A percentile compares a stretch with the other conserved stretches of the same genome.
These are phyloP conservation scores for Fusarium globosum DNA, from an alignment of 2,329 filamentous ascomycete species.

Conservation along the genomic window DNA sequence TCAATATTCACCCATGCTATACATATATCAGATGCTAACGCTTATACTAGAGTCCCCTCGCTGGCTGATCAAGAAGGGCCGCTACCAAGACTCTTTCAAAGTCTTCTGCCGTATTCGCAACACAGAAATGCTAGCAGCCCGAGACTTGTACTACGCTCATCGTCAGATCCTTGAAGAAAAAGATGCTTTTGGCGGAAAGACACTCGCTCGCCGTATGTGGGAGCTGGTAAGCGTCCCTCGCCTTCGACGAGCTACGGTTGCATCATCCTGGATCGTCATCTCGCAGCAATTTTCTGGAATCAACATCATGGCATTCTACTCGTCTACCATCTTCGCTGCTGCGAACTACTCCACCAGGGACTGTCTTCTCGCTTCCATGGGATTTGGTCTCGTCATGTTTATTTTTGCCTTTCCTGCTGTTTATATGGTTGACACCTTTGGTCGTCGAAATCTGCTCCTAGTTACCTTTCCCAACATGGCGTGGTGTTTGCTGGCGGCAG, in stretches of 20 bases:
- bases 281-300: slow-evolving; percentile 44
- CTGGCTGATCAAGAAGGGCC: slow-evolving; percentile 72
- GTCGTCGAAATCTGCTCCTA: slow-evolving; percentile 58
- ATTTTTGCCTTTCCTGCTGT: slow-evolving; percentile 65
- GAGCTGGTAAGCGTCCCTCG: slow-evolving; percentile 62
- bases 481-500: slow-evolving; percentile 44
- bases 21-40: fast-evolving
- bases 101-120: slow-evolving; percentile 68
- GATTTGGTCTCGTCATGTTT: slow-evolving; percentile 65
- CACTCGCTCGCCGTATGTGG: slow-evolving; percentile 52
- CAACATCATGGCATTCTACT: slow-evolving; percentile 60
- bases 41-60: slow-evolving; percentile 64
- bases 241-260: slow-evolving; percentile 56
- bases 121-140: slow-evolving; percentile 66
- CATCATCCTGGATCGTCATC: slow-evolving; percentile 47
- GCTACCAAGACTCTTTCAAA: slow-evolving; percentile 63
- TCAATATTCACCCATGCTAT: slow-evolving; percentile 49
- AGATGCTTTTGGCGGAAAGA: slow-evolving; percentile 48
- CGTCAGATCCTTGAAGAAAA: slow-evolving; percentile 51
- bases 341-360: slow-evolving; percentile 55
- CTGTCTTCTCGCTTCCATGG: slow-evolving; percentile 61
- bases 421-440: slow-evolving; percentile 64
- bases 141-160: slow-evolving; percentile 66
- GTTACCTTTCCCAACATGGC: slow-evolving; percentile 49
- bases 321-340: slow-evolving; percentile 59